These are phyloP conservation scores for Taiwanofungus camphoratus DNA, from an alignment of 1,284 basidiomycete species.

Conservation along the genomic window DNA sequence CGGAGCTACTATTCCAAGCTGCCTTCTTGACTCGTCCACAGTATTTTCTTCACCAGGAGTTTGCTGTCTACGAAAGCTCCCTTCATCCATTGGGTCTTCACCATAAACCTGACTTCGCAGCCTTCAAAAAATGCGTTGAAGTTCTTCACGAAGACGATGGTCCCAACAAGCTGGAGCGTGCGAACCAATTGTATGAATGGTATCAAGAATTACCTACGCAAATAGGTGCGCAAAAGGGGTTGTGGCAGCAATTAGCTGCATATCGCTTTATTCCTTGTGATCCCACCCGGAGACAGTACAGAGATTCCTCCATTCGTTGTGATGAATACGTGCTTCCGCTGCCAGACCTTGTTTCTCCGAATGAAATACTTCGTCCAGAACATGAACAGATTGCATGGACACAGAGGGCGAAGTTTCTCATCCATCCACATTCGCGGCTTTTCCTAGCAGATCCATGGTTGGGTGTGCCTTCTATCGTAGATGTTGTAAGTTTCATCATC, in stretches of 20 bases:
- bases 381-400: conserved; percentile 39
- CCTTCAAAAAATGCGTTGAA: conserved; percentile 11
- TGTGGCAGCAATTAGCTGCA: conserved; percentile 29
- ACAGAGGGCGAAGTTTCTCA: conserved; percentile 31
- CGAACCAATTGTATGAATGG: conserved; percentile 27
- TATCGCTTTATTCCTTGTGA: conserved; percentile 35
- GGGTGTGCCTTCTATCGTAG: conserved; percentile 31
- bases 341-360: conserved; percentile 31
- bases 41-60: conserved; percentile 5
- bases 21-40: conserved; percentile 3
- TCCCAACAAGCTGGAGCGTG: conserved; percentile 14
- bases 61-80: conserved; percentile 6
- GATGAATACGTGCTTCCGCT: conserved; percentile 21
- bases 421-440: conserved; percentile 25
- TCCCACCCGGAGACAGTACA: conserved; percentile 12
- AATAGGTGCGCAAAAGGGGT: conserved; percentile 21
- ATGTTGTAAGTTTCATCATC: conserved; percentile 36
- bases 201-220: conserved; percentile 32
- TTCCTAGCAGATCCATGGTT: conserved; percentile 29
- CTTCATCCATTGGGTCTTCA: conserved; percentile 9
- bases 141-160: conserved; percentile 2
- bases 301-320: conserved; percentile 9
- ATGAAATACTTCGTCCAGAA: conserved; percentile 29
- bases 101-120: conserved; percentile 1
- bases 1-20: neutral